phyloP scores from a whole-genome alignment of 139 green algal species.

The Marvania coccoides region DNA sequence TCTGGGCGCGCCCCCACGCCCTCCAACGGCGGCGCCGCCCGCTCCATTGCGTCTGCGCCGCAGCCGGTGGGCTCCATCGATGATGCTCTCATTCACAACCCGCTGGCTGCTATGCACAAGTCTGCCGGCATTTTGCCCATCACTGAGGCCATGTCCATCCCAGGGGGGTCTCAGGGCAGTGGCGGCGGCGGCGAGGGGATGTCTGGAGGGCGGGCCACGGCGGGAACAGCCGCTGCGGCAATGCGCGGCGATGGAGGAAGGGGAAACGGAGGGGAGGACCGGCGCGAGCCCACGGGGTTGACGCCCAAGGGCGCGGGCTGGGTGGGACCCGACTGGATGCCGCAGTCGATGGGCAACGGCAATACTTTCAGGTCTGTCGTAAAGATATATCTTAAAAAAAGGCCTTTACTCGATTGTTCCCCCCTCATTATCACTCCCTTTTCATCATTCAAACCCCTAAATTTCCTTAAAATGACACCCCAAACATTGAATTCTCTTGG shows the following conservation, averaged over 20 bases:
- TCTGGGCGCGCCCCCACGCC: background rate
- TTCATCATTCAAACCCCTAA: background rate
- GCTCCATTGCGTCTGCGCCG: background rate
- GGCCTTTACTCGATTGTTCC: too few relatives aligned
- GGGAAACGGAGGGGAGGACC: background rate
- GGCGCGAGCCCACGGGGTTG: background rate
- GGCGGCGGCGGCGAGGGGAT: background rate
- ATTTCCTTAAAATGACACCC: background rate
- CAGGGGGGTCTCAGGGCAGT: background rate
- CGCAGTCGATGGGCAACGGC: background rate
- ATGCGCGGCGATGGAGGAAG: background rate
- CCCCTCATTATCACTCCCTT: too few relatives aligned
- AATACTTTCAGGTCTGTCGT: background rate
- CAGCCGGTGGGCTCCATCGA: background rate
- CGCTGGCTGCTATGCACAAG: slow-evolving; percentile 7
- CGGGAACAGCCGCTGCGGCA: background rate
- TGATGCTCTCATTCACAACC: slow-evolving; percentile 20
- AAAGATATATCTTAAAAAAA: too few relatives aligned
- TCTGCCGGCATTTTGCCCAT: slow-evolving; percentile 7
- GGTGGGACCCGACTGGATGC: slow-evolving; percentile 7
- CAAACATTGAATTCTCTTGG: background rate
- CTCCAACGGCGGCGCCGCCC: background rate
- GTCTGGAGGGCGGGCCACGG: background rate
- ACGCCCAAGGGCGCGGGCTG: slow-evolving; percentile 14
- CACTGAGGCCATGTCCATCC: slow-evolving; percentile 26